These are phyloP conservation scores for Phytophthora macrochlamydospora DNA, from an alignment of 352 stramenopile species.

Conservation along the genomic window DNA sequence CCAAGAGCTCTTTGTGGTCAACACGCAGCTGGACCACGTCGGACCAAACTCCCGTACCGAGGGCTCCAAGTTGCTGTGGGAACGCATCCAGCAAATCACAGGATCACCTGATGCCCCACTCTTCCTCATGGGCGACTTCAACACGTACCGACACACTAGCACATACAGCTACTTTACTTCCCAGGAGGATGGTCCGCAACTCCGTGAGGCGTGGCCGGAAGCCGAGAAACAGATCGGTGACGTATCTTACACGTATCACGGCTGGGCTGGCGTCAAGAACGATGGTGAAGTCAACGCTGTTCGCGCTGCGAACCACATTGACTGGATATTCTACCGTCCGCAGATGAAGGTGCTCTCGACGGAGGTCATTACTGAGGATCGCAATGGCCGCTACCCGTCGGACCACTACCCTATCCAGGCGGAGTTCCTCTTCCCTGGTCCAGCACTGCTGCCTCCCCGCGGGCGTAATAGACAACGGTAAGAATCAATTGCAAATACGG, in stretches of 20 bases:
- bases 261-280: constrained; percentile 85
- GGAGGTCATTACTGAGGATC: constrained; percentile 84
- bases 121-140: constrained; percentile 87
- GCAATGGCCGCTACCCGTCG: constrained; percentile 81
- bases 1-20: constrained; percentile 80
- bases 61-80: constrained; percentile 64
- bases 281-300: constrained; percentile 72
- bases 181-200: constrained; percentile 54
- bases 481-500: constrained; percentile 27
- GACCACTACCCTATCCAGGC: constrained; percentile 90
- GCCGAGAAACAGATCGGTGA: constrained; percentile 68
- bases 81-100: constrained; percentile 66
- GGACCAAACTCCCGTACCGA: constrained; percentile 53
- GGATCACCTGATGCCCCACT: constrained; percentile 51
- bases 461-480: constrained; percentile 25
- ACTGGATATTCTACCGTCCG: constrained; percentile 89
- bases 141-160: constrained; percentile 82
- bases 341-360: constrained; percentile 76
- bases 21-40: constrained; percentile 80
- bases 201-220: constrained; percentile 78
- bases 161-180: constrained; percentile 86
- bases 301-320: constrained; percentile 83
- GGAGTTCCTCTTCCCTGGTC: constrained; percentile 76
- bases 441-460: constrained; percentile 57
- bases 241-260: constrained; percentile 89